Evolutionary conservation across 2,329 filamentous ascomycete genomes (phyloP), one percentile per base, ranked within the genome.

Genomic region (Clonostachys rosea): DNA sequence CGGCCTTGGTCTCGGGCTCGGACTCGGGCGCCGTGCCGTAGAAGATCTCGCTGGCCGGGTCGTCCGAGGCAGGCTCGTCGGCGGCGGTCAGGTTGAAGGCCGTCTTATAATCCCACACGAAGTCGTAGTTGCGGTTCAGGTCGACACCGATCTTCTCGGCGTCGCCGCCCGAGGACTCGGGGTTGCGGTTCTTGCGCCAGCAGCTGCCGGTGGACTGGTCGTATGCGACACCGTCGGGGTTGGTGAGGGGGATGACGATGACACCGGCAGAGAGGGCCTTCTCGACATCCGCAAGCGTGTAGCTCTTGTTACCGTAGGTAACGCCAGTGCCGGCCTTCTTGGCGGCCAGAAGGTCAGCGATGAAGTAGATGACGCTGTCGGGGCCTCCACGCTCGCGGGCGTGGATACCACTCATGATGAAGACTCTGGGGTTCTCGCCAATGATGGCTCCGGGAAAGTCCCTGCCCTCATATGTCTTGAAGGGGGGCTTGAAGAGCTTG

Each of bases 351-450:
- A 80, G 62, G 53, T 80, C 76, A 0, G 73, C 65, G 40, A 78
- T 66, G 64, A 76, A 79, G 64, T 77, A 77, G 42, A 79, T 60
- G n/a, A 79, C 62, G 52, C 74, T 71, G 56, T 80, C 76, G 2
- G 75, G 67, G 2, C 68, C 71, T 40, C 75, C 75, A 24, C 76
- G 69, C 58, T 80, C 76, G 18, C 76, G 70, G 4, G 76, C 73
- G 55, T 80, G 76, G 49, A 79, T 71, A 30, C 63, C 73, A 34
- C 69, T 71, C 45, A 73, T 74, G 46, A 80, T 59, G 56, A 73
- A 77, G 16, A 78, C 66, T 40, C 70, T 66, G 57, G 72, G 71
- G 13, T 68, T 65, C 10, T 66, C 71, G 17, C 73, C 73, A 33
- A 75, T 65, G 51, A 67, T 68, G 39, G 58, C 64, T 17, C 65